Percentiles rank a stretch among this genome's conserved stretches.
phyloP scores from a whole-genome alignment of 129 eudicot species.

The Saussurea involucrata region DNA sequence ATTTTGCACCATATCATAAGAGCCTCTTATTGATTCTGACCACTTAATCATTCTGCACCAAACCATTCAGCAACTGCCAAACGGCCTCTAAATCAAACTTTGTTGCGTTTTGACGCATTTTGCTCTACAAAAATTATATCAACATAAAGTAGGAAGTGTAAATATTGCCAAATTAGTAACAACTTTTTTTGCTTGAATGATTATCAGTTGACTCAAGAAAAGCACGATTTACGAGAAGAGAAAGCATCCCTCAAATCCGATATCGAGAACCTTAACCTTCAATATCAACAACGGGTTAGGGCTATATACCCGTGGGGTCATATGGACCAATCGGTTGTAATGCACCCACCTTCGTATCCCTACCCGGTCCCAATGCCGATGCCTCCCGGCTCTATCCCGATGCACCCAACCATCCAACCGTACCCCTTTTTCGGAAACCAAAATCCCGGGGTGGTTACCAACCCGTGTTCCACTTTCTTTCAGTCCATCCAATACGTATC shows the following conservation, averaged over 20 bases:
- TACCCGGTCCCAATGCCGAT: slow-evolving; percentile 75
- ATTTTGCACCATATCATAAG: no score
- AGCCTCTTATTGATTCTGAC: no score
- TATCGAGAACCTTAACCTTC: slow-evolving; percentile 73
- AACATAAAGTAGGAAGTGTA: neutral
- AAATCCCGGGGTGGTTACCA: slow-evolving; percentile 66
- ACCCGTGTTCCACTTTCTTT: slow-evolving; percentile 65
- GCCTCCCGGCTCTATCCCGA: slow-evolving; percentile 67
- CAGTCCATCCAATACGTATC: slow-evolving; percentile 55
- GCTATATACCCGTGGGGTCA: slow-evolving; percentile 84
- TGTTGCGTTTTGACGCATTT: neutral
- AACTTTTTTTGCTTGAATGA: neutral
- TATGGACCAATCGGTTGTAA: slow-evolving; percentile 78
- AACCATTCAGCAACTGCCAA: no score
- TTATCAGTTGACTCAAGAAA: slow-evolving; percentile 85
- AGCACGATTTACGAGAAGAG: slow-evolving; percentile 90
- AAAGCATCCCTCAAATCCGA: slow-evolving; percentile 79
- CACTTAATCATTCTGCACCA: no score
- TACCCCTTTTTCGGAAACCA: slow-evolving; percentile 69
- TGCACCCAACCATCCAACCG: slow-evolving; percentile 90
- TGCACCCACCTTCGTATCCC: slow-evolving; percentile 87
- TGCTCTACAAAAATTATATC: neutral
- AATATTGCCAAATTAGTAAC: neutral
- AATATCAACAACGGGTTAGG: slow-evolving; percentile 68
- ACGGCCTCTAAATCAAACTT: neutral